Evolutionary conservation across 352 stramenopile species (phyloP).

Genomic region (Globisporangium mamillatum): DNA sequence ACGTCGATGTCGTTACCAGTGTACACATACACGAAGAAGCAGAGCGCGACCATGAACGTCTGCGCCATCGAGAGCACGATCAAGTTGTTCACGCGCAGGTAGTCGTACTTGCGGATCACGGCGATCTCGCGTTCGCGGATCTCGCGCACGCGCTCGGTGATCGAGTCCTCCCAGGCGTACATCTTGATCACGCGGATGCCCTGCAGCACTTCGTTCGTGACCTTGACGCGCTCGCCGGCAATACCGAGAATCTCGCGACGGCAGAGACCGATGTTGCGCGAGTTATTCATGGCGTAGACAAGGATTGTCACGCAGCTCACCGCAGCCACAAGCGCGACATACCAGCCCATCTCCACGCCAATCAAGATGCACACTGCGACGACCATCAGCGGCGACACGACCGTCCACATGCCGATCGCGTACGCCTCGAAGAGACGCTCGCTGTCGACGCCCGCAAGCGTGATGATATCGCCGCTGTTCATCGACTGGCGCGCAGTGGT

Average conservation of each 20-base stretch:
- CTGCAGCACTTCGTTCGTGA: conserved; percentile 88
- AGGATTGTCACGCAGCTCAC: conserved; percentile 22
- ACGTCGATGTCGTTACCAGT: conserved; percentile 88
- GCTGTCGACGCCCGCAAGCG: conserved; percentile 51
- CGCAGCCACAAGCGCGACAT: conserved; percentile 23
- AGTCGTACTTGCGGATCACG: conserved; percentile 34
- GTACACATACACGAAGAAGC: conserved; percentile 72
- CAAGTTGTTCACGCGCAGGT: conserved; percentile 30
- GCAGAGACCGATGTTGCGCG: conserved; percentile 31
- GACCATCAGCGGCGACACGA: conserved; percentile 46
- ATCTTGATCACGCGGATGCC: conserved; percentile 87
- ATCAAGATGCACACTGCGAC: conserved; percentile 40
- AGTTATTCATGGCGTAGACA: conserved; percentile 28
- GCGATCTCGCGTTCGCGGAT: conserved; percentile 34
- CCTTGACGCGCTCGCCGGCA: conserved; percentile 69
- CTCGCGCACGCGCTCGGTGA: conserved; percentile 26
- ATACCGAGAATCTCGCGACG: conserved; percentile 30
- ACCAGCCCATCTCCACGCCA: conserved; percentile 34
- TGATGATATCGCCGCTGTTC: conserved; percentile 54
- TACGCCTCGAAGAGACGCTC: conserved; percentile 54
- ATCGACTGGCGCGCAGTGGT: conserved; percentile 41
- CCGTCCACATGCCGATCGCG: conserved; percentile 35
- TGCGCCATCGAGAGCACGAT: conserved; percentile 69
- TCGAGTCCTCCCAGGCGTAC: conserved; percentile 63
- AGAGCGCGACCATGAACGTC: conserved; percentile 88